Evolutionary conservation across 1,284 basidiomycete species (phyloP).

Genomic region (Trichosporon ovoides): DNA sequence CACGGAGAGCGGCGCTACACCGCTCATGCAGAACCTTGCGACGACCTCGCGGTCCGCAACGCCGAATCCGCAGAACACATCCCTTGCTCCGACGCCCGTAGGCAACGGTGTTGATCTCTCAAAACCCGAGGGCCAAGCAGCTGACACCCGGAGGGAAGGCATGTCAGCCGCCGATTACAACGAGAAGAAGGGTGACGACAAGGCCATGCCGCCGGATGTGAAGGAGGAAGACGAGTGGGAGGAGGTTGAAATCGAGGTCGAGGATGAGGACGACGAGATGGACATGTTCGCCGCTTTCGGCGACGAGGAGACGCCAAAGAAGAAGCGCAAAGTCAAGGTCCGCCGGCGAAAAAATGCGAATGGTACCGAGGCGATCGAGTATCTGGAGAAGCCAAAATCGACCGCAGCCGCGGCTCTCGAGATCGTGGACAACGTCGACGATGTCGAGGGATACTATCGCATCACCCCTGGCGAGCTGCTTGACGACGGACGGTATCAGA

Average conservation of each 20-base stretch:
- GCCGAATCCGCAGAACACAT: constrained; percentile 28
- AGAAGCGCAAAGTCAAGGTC: constrained; percentile 53
- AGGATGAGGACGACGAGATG: constrained; percentile 63
- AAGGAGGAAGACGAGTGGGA: constrained; percentile 46
- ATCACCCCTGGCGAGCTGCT: constrained; percentile 90
- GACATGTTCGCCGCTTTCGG: constrained; percentile 81
- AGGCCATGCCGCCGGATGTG: background rate
- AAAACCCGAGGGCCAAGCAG: constrained; percentile 23
- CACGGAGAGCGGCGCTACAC: constrained; percentile 35
- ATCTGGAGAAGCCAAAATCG: constrained; percentile 58
- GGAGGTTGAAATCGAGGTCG: constrained; percentile 58
- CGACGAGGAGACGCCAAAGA: constrained; percentile 55
- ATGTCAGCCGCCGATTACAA: constrained; percentile 87
- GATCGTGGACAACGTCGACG: constrained; percentile 50
- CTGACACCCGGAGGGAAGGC: constrained; percentile 4
- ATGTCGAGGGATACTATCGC: constrained; percentile 92
- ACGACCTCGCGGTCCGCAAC: constrained; percentile 27
- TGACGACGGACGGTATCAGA: constrained; percentile 88
- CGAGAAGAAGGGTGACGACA: constrained; percentile 62
- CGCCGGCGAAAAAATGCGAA: constrained; percentile 53
- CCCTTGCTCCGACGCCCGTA: constrained; percentile 33
- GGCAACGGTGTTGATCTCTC: constrained; percentile 42
- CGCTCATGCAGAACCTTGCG: constrained; percentile 31
- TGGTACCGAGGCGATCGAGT: constrained; percentile 75
- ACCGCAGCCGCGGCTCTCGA: constrained; percentile 46